phyloP scores from a whole-genome alignment of 2,329 filamentous ascomycete species.

The Claviceps sp. region DNA sequence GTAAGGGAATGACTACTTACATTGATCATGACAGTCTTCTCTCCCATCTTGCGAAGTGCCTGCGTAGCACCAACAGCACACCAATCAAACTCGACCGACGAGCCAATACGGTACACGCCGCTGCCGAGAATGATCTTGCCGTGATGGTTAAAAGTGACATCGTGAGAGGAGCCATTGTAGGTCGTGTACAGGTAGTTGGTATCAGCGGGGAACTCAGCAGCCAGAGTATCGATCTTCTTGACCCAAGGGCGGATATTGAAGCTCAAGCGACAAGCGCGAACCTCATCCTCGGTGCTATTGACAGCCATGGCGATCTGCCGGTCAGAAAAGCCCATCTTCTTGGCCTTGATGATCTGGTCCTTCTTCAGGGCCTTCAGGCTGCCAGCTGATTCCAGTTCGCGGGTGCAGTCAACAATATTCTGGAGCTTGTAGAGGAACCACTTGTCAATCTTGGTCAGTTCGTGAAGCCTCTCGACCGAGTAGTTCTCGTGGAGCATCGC shows the following conservation, averaged over 20 bases:
- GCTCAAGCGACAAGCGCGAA: conserved; percentile 69
- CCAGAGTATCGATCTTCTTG: conserved; percentile 96
- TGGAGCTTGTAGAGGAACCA: conserved; percentile 99
- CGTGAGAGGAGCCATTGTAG: conserved; percentile 90
- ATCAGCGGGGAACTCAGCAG: conserved; percentile 87
- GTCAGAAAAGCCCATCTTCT: conserved; percentile 97
- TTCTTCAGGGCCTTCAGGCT: conserved; percentile 75
- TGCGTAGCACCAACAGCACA: conserved; percentile 85
- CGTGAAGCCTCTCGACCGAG: conserved; percentile 79
- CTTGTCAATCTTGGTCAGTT: conserved; percentile 96
- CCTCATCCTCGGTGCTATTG: conserved; percentile 75
- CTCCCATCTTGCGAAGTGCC: conserved; percentile 70
- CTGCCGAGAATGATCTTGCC: conserved; percentile 81
- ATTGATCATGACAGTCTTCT: conserved; percentile 98
- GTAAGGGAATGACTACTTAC: conserved; percentile 24
- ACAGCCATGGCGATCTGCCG: conserved; percentile 84
- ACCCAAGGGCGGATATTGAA: conserved; percentile 92
- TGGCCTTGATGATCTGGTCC: conserved; percentile 78
- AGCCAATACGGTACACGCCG: conserved; percentile 95
- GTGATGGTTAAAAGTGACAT: conserved; percentile 87
- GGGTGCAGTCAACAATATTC: conserved; percentile 87
- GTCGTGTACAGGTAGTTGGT: conserved; percentile 97
- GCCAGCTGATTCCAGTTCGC: conserved; percentile 72
- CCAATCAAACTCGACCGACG: conserved; percentile 98
- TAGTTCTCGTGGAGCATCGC: conserved; percentile 97